Conservation (phyloP, 2,329 filamentous ascomycete genomes). For the Fusarium miscanthi region DNA sequence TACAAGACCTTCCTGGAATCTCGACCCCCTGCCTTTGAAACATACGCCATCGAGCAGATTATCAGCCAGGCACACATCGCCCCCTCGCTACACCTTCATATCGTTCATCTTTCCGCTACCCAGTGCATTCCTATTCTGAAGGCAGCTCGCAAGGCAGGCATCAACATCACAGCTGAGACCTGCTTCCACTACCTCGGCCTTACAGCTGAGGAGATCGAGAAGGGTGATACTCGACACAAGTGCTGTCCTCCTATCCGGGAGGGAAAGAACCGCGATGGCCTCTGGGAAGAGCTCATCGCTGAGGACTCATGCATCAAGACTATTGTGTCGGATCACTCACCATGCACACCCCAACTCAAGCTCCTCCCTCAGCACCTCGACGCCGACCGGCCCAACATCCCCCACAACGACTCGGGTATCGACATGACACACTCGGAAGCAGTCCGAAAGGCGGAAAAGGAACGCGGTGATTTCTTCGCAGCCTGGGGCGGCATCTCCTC, state of each 20-base stretch:
- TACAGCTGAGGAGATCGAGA: conserved; percentile 81
- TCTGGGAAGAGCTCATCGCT: conserved; percentile 84
- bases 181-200: conserved; percentile 95
- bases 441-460: conserved; percentile 49
- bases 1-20: conserved; percentile 95
- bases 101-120: conserved; percentile 91
- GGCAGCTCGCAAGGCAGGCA: conserved; percentile 75
- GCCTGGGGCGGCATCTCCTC: conserved; percentile 97
- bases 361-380: conserved; percentile 77
- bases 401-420: conserved; percentile 64
- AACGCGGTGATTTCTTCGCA: conserved; percentile 86
- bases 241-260: conserved; percentile 93
- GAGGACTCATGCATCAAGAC: conserved; percentile 86
- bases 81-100: conserved; percentile 86
- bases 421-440: conserved; percentile 56
- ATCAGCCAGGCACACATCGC: conserved; percentile 83
- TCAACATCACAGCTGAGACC: conserved; percentile 93
- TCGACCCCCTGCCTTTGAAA: conserved; percentile 89
- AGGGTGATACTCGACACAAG: conserved; percentile 92
- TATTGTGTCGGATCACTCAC: conserved; percentile 94
- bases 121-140: conserved; percentile 86
- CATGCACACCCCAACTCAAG: conserved; percentile 95
- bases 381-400: conserved; percentile 49
- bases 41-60: conserved; percentile 88
- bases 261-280: conserved; percentile 80